A percentile compares a stretch with the other conserved stretches of the same genome.
These are phyloP conservation scores for Penicillium ucsense DNA, from an alignment of 495 filamentous ascomycete genomes.

Conservation along the genomic window DNA sequence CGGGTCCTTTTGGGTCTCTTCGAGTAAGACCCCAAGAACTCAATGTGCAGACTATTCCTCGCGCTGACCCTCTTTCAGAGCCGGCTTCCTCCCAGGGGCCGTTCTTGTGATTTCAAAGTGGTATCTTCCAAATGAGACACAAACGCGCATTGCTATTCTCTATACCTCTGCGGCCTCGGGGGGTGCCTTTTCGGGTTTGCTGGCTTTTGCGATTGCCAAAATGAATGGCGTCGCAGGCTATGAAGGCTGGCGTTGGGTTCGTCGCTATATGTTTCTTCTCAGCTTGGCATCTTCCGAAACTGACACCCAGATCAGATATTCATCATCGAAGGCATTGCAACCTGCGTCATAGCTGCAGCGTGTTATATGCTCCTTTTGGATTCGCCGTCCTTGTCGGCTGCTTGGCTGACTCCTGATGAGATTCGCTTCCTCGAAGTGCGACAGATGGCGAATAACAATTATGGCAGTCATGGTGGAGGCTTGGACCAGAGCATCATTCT, in stretches of 20 bases:
- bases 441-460: not conserved
- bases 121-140: slow-evolving; percentile 53
- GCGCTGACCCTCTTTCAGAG: not conserved
- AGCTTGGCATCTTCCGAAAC: not conserved
- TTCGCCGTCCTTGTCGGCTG: slow-evolving; percentile 9
- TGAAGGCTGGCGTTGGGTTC: slow-evolving; percentile 55
- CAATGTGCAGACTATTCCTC: not conserved
- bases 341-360: slow-evolving; percentile 22
- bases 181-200: slow-evolving; percentile 56
- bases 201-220: slow-evolving; percentile 54
- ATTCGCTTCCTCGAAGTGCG: slow-evolving; percentile 12
- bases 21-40: slow-evolving; percentile 3
- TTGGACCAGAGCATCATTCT: slow-evolving; percentile 2
- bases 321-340: slow-evolving; percentile 51
- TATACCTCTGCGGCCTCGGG: slow-evolving; percentile 55
- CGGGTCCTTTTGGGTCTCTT: slow-evolving; percentile 14
- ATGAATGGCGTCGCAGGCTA: slow-evolving; percentile 53
- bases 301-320: slow-evolving; percentile 35
- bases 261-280: not conserved
- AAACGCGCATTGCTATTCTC: slow-evolving; percentile 58
- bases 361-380: slow-evolving; percentile 12
- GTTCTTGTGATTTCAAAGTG: slow-evolving; percentile 62
- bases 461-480: not conserved
- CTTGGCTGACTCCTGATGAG: slow-evolving; percentile 11
- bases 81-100: slow-evolving; percentile 56